Evolutionary conservation across 495 filamentous ascomycete genomes (phyloP).

Genomic region (Podospora pseudocomata): DNA sequence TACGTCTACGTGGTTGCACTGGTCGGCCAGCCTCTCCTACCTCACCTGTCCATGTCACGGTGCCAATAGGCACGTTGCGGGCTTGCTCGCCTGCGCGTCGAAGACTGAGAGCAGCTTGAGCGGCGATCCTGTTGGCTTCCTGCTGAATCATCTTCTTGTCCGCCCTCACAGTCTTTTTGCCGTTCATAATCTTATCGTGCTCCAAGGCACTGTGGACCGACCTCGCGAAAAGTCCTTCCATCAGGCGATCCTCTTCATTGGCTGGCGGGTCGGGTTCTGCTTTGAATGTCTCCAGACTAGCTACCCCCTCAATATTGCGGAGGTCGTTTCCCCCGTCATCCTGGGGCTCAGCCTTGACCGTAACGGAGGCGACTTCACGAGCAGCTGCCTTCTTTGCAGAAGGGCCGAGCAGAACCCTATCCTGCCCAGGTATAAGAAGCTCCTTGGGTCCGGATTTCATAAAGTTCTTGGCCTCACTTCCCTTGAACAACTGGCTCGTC

Average conservation of each 20-base stretch:
- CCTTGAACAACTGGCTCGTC: conserved; percentile 78
- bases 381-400: neutral
- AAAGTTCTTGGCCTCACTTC: conserved; percentile 66
- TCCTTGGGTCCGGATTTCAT: conserved; percentile 40
- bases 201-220: conserved; percentile 81
- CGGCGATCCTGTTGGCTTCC: conserved; percentile 78
- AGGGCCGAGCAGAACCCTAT: conserved; percentile 11
- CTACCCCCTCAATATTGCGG: conserved; percentile 37
- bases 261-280: conserved; percentile 19
- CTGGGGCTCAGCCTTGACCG: conserved; percentile 24
- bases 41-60: conserved; percentile 90
- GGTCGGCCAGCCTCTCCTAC: conserved; percentile 68
- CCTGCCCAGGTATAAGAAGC: conserved; percentile 23
- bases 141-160: conserved; percentile 70
- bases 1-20: conserved; percentile 33
- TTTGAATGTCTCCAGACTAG: conserved; percentile 33
- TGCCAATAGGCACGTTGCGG: conserved; percentile 67
- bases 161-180: conserved; percentile 55
- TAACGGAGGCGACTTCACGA: neutral
- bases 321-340: conserved; percentile 34
- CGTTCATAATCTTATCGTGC: conserved; percentile 80
- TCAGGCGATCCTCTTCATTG: conserved; percentile 61
- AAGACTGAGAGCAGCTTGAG: conserved; percentile 69
- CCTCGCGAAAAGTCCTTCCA: conserved; percentile 81
- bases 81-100: conserved; percentile 69